These are phyloP conservation scores for Salvia sclarea DNA, from an alignment of 305 asterid genomes.

Conservation along the genomic window DNA sequence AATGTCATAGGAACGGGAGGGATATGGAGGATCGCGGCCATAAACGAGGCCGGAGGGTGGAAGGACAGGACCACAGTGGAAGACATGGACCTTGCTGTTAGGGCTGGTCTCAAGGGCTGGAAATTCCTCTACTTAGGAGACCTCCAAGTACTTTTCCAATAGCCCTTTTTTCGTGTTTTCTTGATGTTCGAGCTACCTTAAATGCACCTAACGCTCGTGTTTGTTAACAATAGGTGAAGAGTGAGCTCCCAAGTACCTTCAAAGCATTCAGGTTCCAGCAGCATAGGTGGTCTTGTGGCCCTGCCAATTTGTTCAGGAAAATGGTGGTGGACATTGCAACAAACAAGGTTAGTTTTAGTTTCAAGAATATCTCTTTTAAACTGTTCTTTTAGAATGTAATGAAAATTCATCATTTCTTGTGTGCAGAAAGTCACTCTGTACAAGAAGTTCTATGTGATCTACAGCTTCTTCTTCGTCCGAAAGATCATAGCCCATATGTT, in stretches of 20 bases:
- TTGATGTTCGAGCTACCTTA: not conserved
- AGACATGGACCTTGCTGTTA: slow-evolving; percentile 80
- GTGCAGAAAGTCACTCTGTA: slow-evolving; percentile 58
- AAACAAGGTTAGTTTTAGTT: slow-evolving; percentile 50
- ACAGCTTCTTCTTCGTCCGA: slow-evolving; percentile 80
- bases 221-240: slow-evolving; percentile 49
- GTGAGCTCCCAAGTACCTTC: slow-evolving; percentile 78
- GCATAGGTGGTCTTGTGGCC: slow-evolving; percentile 86
- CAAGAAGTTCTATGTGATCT: slow-evolving; percentile 73
- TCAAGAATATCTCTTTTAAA: not conserved
- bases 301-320: slow-evolving; percentile 69
- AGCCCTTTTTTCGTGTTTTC: not conserved
- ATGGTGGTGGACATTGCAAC: slow-evolving; percentile 61
- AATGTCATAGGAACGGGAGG: slow-evolving; percentile 63
- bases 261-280: slow-evolving; percentile 79
- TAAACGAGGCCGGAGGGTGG: slow-evolving; percentile 83
- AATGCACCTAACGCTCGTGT: not conserved
- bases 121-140: slow-evolving; percentile 68
- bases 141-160: slow-evolving; percentile 47
- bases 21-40: slow-evolving; percentile 68
- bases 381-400: not conserved
- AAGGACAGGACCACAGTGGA: slow-evolving; percentile 75
- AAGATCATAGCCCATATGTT: slow-evolving; percentile 69
- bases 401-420: not conserved
- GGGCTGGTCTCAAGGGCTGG: slow-evolving; percentile 86